A percentile compares a stretch with the other conserved stretches of the same genome.
Conservation (phyloP, 495 filamentous ascomycete species). For the Penicillium lividum region DNA sequence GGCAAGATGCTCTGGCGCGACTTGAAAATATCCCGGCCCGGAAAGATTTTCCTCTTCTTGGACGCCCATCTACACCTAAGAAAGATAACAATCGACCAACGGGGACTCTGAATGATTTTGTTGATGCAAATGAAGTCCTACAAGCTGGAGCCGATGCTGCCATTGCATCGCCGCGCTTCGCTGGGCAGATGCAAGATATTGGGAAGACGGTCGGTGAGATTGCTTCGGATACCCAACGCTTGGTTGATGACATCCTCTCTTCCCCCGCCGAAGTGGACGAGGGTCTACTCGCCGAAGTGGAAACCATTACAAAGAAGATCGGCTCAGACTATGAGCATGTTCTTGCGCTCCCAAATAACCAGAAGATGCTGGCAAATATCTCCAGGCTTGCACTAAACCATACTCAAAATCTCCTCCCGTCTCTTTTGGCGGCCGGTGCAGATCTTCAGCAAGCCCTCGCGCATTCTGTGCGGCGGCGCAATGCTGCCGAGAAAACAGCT, state of each 20-base stretch:
- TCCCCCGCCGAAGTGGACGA: conserved; percentile 45
- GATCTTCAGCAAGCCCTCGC: conserved; percentile 77
- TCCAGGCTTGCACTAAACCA: conserved; percentile 86
- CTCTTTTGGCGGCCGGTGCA: conserved; percentile 62
- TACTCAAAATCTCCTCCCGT: conserved; percentile 85
- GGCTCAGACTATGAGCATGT: conserved; percentile 83
- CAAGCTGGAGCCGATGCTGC: conserved; percentile 58
- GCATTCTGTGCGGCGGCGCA: conserved; percentile 64
- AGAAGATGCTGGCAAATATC: conserved; percentile 73
- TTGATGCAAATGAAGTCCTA: conserved; percentile 65
- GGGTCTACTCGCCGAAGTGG: conserved; percentile 77
- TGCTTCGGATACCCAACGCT: conserved; percentile 52
- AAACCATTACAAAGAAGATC: conserved; percentile 81
- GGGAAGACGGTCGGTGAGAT: conserved; percentile 54
- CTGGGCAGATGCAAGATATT: conserved; percentile 52
- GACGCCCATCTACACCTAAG: conserved; percentile 44
- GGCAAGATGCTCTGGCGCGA: conserved; percentile 66
- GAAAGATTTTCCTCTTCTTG: conserved; percentile 57
- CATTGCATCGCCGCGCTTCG: conserved; percentile 52
- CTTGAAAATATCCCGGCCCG: conserved; percentile 62
- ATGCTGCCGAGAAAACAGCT: conserved; percentile 57
- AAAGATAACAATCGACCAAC: conserved; percentile 34
- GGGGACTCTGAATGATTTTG: conserved; percentile 67
- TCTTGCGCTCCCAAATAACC: conserved; percentile 62
- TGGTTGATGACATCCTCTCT: conserved; percentile 40